Conservation (phyloP, 495 filamentous ascomycete genomes). For the Lasiosphaeria ovina region DNA sequence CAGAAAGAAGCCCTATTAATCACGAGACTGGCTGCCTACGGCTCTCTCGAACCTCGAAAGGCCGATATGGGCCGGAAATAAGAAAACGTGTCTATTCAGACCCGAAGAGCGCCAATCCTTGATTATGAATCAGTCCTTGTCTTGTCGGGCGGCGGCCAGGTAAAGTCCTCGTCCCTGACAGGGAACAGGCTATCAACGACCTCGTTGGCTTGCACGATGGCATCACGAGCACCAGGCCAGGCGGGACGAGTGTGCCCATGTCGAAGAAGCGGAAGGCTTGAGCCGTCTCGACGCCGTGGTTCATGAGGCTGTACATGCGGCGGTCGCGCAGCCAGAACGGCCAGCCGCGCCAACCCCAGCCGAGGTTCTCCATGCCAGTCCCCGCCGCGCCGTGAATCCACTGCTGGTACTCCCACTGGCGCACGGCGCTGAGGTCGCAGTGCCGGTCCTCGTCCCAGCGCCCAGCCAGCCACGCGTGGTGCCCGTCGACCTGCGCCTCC, state of each 20-base stretch:
- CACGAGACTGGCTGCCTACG: no score
- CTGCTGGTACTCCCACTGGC: constrained; percentile 34
- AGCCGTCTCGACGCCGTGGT: constrained; percentile 36
- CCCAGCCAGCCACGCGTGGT: constrained; percentile 33
- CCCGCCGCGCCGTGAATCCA: constrained; percentile 39
- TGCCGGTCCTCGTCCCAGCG: constrained; percentile 18
- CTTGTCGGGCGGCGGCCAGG: constrained; percentile 9
- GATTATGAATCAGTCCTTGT: no score
- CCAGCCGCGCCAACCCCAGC: constrained; percentile 38
- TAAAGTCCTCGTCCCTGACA: constrained; percentile 15
- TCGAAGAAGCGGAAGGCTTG: constrained; percentile 37
- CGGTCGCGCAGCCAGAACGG: constrained; percentile 37
- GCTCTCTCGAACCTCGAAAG: no score
- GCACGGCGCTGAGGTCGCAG: constrained; percentile 23
- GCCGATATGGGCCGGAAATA: no score
- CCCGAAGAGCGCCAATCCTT: constrained; percentile 16
- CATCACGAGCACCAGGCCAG: constrained; percentile 31
- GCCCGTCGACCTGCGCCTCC: constrained; percentile 28
- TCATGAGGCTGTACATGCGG: constrained; percentile 35
- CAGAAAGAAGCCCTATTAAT: no score
- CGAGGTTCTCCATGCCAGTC: constrained; percentile 40
- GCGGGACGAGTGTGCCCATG: constrained; percentile 27
- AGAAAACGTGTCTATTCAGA: no score
- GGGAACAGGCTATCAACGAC: constrained; percentile 25
- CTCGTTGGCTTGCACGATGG: constrained; percentile 32